These are phyloP conservation scores for Xylaria sp. DNA, from an alignment of 495 filamentous ascomycete species.

Conservation along the genomic window DNA sequence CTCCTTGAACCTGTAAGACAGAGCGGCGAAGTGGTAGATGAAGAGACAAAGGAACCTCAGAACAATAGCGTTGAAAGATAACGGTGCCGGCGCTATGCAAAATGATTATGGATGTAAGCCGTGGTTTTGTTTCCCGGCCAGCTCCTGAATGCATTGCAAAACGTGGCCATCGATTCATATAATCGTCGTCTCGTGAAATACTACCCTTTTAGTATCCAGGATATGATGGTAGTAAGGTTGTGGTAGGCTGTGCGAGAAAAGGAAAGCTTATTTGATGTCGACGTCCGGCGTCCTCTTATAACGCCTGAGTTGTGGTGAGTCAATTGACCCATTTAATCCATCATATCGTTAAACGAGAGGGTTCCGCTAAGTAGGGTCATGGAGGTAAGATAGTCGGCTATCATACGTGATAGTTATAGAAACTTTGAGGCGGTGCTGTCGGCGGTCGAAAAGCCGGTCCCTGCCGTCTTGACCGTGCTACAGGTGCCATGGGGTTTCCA, in stretches of 20 bases:
- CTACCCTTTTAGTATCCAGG: conserved; percentile 13
- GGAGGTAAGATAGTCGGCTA: neutral
- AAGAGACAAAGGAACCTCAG: conserved; percentile 19
- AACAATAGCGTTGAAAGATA: conserved; percentile 16
- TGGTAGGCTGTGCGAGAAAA: conserved; percentile 15
- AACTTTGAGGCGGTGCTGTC: conserved; percentile 23
- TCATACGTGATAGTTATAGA: conserved; percentile 17
- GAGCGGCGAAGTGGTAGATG: conserved; percentile 17
- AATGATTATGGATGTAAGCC: conserved; percentile 22
- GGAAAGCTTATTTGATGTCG: conserved; percentile 12
- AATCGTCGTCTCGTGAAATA: conserved; percentile 29
- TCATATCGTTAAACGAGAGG: neutral
- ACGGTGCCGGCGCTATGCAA: conserved; percentile 28
- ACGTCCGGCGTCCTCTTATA: neutral
- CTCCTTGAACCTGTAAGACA: conserved; percentile 27
- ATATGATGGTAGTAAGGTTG: conserved; percentile 12
- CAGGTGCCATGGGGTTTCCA: conserved; percentile 42
- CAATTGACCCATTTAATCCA: neutral
- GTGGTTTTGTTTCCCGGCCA: conserved; percentile 12
- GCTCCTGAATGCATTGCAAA: conserved; percentile 28
- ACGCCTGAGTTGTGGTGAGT: neutral
- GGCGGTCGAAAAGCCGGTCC: conserved; percentile 21
- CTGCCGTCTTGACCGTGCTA: conserved; percentile 35
- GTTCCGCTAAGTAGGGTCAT: neutral
- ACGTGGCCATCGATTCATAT: conserved; percentile 27